phyloP scores from a whole-genome alignment of 2,329 filamentous ascomycete species.

The Ophiosphaerella narmari region DNA sequence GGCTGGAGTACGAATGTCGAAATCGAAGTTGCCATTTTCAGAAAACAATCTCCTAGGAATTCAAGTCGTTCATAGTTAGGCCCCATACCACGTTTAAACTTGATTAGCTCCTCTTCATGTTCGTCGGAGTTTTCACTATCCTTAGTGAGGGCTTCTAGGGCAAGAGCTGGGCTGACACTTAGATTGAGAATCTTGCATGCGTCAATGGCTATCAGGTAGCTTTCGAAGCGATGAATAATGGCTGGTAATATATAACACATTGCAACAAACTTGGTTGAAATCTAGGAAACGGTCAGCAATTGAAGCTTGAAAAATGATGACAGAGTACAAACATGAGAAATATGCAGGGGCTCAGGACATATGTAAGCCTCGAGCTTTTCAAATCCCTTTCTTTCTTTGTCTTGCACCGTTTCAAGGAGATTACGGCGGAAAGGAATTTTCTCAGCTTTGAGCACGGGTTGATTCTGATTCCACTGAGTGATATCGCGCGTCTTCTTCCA shows the following conservation, averaged over 20 bases:
- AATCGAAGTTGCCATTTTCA: conserved; percentile 95
- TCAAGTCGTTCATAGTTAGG: conserved; percentile 94
- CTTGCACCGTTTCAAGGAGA: conserved; percentile 66
- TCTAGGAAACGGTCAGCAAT: conserved; percentile 50
- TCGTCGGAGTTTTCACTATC: conserved; percentile 85
- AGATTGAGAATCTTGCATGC: conserved; percentile 70
- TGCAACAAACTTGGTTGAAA: conserved; percentile 70
- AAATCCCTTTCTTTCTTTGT: conserved; percentile 58
- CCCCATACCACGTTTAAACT: conserved; percentile 84
- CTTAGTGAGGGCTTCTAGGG: conserved; percentile 90
- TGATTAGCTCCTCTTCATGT: conserved; percentile 67
- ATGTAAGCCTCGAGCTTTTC: conserved; percentile 64
- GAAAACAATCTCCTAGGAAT: conserved; percentile 88
- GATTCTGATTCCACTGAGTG: conserved; percentile 63
- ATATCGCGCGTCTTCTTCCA: conserved; percentile 63
- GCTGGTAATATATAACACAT: conserved; percentile 80
- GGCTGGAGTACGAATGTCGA: conserved; percentile 79
- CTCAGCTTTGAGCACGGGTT: conserved; percentile 80
- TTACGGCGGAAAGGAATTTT: conserved; percentile 79
- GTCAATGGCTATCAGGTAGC: conserved; percentile 78
- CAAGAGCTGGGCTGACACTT: conserved; percentile 67
- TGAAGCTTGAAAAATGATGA: not conserved
- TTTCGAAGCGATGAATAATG: conserved; percentile 82
- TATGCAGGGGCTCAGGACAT: conserved; percentile 74
- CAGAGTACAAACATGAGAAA: conserved; percentile 69